A percentile compares a stretch with the other conserved stretches of the same genome.
phyloP scores from a whole-genome alignment of 129 eudicot species.

The Dittrichia graveolens region DNA sequence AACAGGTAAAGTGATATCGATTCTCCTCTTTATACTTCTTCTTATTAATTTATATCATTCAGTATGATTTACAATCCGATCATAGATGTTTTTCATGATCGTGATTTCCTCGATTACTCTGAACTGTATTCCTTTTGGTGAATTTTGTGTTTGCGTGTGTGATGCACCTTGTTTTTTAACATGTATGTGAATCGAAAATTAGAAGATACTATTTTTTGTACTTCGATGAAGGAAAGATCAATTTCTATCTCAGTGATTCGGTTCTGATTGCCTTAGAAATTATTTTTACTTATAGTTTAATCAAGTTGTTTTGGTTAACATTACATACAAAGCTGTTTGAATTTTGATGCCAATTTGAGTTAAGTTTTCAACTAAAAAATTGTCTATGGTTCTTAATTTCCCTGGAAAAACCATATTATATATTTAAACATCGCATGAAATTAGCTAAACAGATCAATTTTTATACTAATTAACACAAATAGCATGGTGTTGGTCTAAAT shows the following conservation, averaged over 20 bases:
- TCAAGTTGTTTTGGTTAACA: background rate
- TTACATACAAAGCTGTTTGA: background rate
- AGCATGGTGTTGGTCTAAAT: background rate
- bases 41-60: background rate
- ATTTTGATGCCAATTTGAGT: background rate
- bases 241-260: background rate
- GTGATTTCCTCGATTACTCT: background rate
- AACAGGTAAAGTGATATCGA: constrained; percentile 26
- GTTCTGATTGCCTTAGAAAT: constrained; percentile 4
- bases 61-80: background rate
- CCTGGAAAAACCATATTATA: background rate
- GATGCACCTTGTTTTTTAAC: too few relatives aligned
- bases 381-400: background rate
- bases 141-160: background rate
- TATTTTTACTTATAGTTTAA: constrained; percentile 5
- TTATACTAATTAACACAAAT: background rate
- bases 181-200: background rate
- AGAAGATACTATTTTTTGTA: background rate
- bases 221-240: background rate
- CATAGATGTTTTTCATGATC: background rate
- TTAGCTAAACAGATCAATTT: background rate
- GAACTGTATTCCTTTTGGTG: background rate
- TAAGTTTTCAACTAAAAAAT: constrained; percentile 4
- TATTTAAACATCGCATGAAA: background rate
- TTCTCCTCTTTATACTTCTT: constrained; percentile 12